These are phyloP conservation scores for Caloboletus inedulis DNA, from an alignment of 1,284 basidiomycete genomes.

Conservation along the genomic window DNA sequence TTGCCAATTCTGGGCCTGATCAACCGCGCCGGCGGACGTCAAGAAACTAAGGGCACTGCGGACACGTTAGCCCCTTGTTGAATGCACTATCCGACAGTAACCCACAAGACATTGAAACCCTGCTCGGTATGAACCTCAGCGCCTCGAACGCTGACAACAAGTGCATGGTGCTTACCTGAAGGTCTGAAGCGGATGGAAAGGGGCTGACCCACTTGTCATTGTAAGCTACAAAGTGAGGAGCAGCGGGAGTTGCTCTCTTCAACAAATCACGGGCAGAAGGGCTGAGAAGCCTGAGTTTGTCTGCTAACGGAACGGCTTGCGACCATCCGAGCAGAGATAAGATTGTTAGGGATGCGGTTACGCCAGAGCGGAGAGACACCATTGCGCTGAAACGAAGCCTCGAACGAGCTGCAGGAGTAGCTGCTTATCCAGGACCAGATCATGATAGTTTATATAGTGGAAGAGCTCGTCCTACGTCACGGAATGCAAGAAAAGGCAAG, in stretches of 20 bases:
- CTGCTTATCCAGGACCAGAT: no score
- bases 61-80: neutral
- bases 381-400: slow-evolving; percentile 7
- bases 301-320: slow-evolving; percentile 17
- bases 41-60: slow-evolving; percentile 45
- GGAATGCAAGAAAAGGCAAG: no score
- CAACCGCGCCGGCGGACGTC: slow-evolving; percentile 40
- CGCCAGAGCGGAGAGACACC: slow-evolving; percentile 12
- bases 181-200: slow-evolving; percentile 39
- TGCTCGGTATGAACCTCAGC: no score
- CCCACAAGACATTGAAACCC: slow-evolving; percentile 51
- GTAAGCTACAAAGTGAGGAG: slow-evolving; percentile 45
- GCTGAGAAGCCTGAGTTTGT: slow-evolving; percentile 20
- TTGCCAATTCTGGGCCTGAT: slow-evolving; percentile 44
- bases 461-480: no score
- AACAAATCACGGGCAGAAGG: slow-evolving; percentile 37
- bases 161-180: slow-evolving; percentile 41
- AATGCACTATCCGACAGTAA: neutral
- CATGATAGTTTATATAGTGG: no score
- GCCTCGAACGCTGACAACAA: no score
- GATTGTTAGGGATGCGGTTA: slow-evolving; percentile 8
- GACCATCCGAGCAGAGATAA: slow-evolving; percentile 12
- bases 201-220: slow-evolving; percentile 40
- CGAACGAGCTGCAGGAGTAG: neutral
- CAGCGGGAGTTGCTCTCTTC: slow-evolving; percentile 31